Conservation (phyloP, 805 yeast genomes). For the Groenewaldozyma salmanticensis region DNA sequence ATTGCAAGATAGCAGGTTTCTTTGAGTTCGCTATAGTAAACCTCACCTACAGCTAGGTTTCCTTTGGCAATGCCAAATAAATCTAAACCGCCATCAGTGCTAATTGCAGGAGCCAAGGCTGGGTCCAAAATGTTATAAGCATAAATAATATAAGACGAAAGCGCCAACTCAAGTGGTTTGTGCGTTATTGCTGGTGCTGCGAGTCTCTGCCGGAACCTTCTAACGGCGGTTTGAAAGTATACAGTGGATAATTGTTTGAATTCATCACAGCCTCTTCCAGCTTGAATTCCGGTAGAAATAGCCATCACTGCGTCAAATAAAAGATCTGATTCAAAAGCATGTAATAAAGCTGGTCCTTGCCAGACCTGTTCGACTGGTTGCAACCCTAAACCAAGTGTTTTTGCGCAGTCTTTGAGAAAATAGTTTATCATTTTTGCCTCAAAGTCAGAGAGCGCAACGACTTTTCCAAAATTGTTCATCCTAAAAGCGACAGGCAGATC, state of each 20-base stretch:
- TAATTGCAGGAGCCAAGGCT: conserved; percentile 2
- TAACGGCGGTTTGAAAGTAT: conserved; percentile 3
- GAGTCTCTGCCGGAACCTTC: neutral
- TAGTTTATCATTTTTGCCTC: conserved; percentile 1
- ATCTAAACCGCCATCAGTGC: conserved; percentile 1
- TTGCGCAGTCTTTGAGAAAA: conserved; percentile 1
- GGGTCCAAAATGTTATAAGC: conserved; percentile 2
- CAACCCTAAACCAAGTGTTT: neutral
- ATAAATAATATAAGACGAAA: conserved; percentile 1
- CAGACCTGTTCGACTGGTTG: neutral
- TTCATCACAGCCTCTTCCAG: no score
- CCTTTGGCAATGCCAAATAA: conserved; percentile 4
- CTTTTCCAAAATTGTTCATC: neutral
- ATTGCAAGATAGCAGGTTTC: neutral
- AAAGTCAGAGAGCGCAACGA: neutral
- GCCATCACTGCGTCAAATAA: conserved; percentile 6
- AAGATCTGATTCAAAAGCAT: conserved; percentile 4
- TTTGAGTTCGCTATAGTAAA: neutral
- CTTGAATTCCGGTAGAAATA: neutral
- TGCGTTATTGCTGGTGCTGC: conserved; percentile 1
- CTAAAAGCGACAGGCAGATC: neutral
- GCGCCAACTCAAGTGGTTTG: conserved; percentile 4
- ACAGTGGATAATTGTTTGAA: neutral
- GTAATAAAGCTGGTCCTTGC: neutral
- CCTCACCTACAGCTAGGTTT: neutral